phyloP scores from a whole-genome alignment of 257 asterid species.

The Plantago ovata region DNA sequence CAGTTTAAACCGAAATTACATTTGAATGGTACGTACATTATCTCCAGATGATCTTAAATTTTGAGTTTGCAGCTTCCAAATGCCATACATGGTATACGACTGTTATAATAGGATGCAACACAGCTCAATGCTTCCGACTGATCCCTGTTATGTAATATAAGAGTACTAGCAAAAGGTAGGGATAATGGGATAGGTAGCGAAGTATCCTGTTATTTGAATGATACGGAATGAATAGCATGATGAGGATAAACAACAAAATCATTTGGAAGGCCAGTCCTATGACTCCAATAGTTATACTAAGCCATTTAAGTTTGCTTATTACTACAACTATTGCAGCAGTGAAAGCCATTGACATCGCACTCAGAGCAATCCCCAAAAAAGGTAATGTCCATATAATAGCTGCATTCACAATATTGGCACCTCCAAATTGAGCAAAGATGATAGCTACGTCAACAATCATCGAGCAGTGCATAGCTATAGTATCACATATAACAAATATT shows the following conservation, averaged over 20 bases:
- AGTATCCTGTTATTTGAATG: conserved; percentile 4
- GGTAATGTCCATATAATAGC: conserved; percentile 26
- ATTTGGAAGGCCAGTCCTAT: conserved; percentile 17
- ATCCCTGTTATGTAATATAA: too few species aligned
- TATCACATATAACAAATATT: conserved; percentile 26
- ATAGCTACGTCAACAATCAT: conserved; percentile 25
- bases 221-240: conserved; percentile 9
- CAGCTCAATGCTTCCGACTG: too few species aligned
- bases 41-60: too few species aligned
- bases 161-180: conserved; percentile 9
- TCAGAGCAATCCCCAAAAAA: conserved; percentile 24
- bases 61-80: too few species aligned
- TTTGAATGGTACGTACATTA: too few species aligned
- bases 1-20: too few species aligned
- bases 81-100: too few species aligned
- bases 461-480: conserved; percentile 35
- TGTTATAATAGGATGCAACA: too few species aligned
- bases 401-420: background rate
- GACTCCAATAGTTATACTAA: conserved; percentile 21
- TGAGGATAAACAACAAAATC: conserved; percentile 8
- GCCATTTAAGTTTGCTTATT: conserved; percentile 33
- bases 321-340: conserved; percentile 27
- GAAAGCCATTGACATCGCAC: conserved; percentile 38
- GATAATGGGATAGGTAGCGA: conserved; percentile 23
- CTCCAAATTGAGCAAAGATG: conserved; percentile 36